phyloP scores from a whole-genome alignment of 208 protist genomes.

The Leishmania tarentolae region DNA sequence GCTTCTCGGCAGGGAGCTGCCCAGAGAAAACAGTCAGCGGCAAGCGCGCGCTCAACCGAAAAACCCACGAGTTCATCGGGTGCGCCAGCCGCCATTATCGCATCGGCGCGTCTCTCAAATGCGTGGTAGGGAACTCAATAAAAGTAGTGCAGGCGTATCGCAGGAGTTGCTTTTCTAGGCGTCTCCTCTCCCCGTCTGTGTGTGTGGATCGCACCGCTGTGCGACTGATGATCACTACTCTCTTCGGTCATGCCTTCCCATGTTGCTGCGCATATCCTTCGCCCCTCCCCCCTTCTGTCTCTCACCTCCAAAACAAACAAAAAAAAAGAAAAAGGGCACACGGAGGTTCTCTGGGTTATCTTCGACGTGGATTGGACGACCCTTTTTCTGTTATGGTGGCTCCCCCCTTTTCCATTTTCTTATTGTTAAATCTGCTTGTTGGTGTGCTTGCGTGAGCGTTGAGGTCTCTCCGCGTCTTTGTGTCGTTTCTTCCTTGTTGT shows the following conservation, averaged over 20 bases:
- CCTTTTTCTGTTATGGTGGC: neutral
- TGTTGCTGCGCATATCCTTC: neutral
- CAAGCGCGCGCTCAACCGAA: neutral
- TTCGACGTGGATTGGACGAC: neutral
- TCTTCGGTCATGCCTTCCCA: neutral
- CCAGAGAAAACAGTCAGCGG: no score
- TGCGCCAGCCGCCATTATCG: neutral
- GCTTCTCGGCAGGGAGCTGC: neutral
- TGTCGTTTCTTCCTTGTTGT: no score
- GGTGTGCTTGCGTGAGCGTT: neutral
- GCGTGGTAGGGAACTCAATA: neutral
- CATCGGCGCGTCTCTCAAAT: slow-evolving; percentile 9
- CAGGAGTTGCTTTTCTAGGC: neutral
- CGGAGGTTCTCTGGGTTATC: neutral
- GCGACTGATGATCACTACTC: neutral
- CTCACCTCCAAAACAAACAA: neutral
- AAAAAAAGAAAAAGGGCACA: neutral
- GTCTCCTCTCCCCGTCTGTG: neutral
- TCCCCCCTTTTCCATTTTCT: neutral
- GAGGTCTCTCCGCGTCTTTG: neutral
- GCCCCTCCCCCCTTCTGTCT: no score
- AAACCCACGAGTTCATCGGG: neutral
- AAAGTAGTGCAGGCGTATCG: neutral
- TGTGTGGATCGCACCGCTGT: neutral
- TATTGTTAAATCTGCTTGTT: neutral